These are phyloP conservation scores for Glycine tomentella DNA, from an alignment of 306 rosid species.

Conservation along the genomic window DNA sequence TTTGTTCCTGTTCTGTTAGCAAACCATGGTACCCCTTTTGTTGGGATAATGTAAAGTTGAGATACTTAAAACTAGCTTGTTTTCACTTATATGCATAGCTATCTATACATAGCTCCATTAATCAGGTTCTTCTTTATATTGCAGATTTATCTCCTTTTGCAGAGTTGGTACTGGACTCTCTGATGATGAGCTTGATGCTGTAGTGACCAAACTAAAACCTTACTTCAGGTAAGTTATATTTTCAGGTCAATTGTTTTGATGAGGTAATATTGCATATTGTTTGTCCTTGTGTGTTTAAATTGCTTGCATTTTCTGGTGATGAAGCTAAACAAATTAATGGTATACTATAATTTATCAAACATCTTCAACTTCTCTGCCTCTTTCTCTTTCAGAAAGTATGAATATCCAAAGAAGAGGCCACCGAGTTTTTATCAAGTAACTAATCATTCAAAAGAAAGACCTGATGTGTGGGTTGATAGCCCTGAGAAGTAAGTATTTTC, in stretches of 20 bases:
- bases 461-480: constrained; percentile 97
- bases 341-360: constrained; percentile 8
- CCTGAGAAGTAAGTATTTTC: constrained; percentile 79
- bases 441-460: constrained; percentile 91
- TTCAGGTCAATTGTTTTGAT: constrained; percentile 26
- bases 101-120: constrained; percentile 37
- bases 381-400: constrained; percentile 70
- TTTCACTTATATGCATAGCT: not conserved
- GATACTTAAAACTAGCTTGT: not conserved
- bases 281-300: not conserved
- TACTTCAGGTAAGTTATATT: constrained; percentile 70
- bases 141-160: constrained; percentile 95
- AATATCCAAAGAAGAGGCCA: constrained; percentile 77
- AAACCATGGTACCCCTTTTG: constrained; percentile 3
- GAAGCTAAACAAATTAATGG: not conserved
- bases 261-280: not conserved
- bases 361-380: constrained; percentile 25
- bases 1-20: not conserved
- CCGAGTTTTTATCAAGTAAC: constrained; percentile 95
- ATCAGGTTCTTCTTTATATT: constrained; percentile 35
- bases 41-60: not conserved
- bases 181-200: constrained; percentile 85
- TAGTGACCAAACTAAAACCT: constrained; percentile 86
- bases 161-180: constrained; percentile 98
- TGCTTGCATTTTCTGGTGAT: constrained; percentile 33